Base-by-base conservation (phyloP, 1,284 basidiomycete genomes). In the Phylloboletellus chloephorus region DNA sequence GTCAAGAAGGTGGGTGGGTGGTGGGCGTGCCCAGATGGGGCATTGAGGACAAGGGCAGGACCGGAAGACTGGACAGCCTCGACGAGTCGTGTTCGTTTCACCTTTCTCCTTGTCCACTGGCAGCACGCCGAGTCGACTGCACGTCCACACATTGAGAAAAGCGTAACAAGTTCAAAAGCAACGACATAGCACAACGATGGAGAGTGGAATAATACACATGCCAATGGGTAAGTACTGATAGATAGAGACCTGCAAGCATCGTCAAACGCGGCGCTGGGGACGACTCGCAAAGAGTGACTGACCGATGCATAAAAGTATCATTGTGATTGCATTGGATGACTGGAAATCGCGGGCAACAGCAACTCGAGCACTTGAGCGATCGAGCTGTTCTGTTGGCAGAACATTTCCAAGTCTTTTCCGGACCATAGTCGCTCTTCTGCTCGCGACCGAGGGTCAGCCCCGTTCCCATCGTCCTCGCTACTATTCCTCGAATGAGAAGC, bases 301-400 rank as follows among this genome's bases (percentile, higher is more conserved):
- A 64, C 64, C 17, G 41, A 46, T 31, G 46, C 47, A 48, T 47
- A 39, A 31, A 29, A 16, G 7, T 31, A 13, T 40, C 46, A 61
- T 37, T 46, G 48, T 24, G 56, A 51, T 39, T 54, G 53, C n/a
- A 53, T 49, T 22, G 49, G 38, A 28, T 41, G 55, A 31, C 50
- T 72, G 30, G 67, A 65, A 29, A 66, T 53, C 7, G 67, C 64
- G 19, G 72, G 66, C 54, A 76, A 68, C 22, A 80, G 52, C 47
- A 73, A 67, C 37, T 77, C 73, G 23, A 83, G 65, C 37, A 85
- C 72, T 29, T 72, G 63, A 10, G 76, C 66, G 28, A 86, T 79
- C 15, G 77, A 71, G 56, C 83, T 83, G 48, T 85, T 86, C 57
- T 86, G 82, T 46, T 72, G 72, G 55, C 82, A 86, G 34, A 82